Base-by-base conservation (phyloP, 2,329 filamentous ascomycete species). In the Clonostachys solani region DNA sequence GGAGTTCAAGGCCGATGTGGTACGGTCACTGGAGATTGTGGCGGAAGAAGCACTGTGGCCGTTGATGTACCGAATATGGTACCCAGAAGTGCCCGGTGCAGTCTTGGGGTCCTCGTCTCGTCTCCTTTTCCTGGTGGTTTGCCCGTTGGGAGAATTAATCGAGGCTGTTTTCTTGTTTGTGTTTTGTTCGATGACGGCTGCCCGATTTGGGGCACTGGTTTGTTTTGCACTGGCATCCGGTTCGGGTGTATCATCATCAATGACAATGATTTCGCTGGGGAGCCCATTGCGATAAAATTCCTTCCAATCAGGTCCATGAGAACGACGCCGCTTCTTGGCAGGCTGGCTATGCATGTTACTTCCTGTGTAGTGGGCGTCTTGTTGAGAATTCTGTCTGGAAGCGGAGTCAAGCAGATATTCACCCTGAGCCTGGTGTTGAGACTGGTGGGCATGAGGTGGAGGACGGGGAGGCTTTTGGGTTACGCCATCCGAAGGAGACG, bases 241-340 rank as follows among this genome's bases (percentile, higher is more conserved):
- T 49, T 79, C 77, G 45, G 86, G 86, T 5, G 81, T 83, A 63
- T 92, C 86, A 64, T 87, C 83, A 58, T 87, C 83, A 58, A 94
- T 94, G 58, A 92, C 83, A 60, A 94, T 92, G 61, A 94, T 83
- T 70, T 94, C 89, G 62, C 89, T 86, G 19, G 89, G 89, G 23
- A 91, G 71, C 5, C 89, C 89, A 64, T 92, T 92, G 62, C 86
- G 86, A 66, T 92, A 92, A 61, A 92, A 94, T 53, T 78, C 81
- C 49, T 80, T 75, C 89, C 89, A 94, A 66, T 94, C 84, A 44
- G 87, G 86, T 54, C 83, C 76, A 63, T 77, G 78, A 52, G 76
- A 81, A 50, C 78, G 77, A 54, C 78, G 73, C 54, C 77, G 73
- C 62, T 82, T 83, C 54, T 74, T 61, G 35, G 65, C 64, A 12